phyloP scores from a whole-genome alignment of 2,329 filamentous ascomycete species.

The Albifimbria verrucaria region DNA sequence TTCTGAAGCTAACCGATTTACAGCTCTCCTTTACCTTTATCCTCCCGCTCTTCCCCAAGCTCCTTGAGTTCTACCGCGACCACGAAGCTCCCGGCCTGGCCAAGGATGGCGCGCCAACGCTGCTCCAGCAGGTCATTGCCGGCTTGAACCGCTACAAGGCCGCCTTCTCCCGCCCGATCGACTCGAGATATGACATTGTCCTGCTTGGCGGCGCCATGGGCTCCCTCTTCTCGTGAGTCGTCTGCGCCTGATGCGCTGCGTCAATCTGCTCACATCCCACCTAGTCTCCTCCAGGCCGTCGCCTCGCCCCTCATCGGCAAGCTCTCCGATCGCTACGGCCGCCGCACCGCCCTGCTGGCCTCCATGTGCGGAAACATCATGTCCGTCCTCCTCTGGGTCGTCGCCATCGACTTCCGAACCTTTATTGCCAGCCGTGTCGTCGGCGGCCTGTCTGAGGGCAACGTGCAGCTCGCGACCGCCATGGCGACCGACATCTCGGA shows the following conservation, averaged over 20 bases:
- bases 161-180: constrained; percentile 86
- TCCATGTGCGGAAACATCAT: constrained; percentile 93
- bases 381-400: constrained; percentile 91
- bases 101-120: constrained; percentile 50
- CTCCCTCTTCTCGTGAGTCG: constrained; percentile 72
- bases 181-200: constrained; percentile 95
- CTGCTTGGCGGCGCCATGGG: constrained; percentile 90
- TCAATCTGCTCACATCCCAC: neutral
- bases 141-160: constrained; percentile 95
- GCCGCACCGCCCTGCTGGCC: constrained; percentile 79
- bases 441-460: constrained; percentile 91
- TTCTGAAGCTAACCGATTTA: neutral
- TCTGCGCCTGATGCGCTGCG: neutral
- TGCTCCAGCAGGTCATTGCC: constrained; percentile 75
- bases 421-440: constrained; percentile 92
- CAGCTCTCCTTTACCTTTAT: constrained; percentile 99
- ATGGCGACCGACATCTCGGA: constrained; percentile 97
- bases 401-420: constrained; percentile 89
- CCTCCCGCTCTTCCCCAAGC: constrained; percentile 89
- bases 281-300: constrained; percentile 81
- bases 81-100: constrained; percentile 60
- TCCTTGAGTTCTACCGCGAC: constrained; percentile 93
- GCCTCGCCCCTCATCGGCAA: constrained; percentile 88
- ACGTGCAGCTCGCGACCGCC: constrained; percentile 91
- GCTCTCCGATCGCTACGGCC: constrained; percentile 84